These are phyloP conservation scores for Quercus agrifolia DNA, from an alignment of 306 rosid genomes.

Conservation along the genomic window DNA sequence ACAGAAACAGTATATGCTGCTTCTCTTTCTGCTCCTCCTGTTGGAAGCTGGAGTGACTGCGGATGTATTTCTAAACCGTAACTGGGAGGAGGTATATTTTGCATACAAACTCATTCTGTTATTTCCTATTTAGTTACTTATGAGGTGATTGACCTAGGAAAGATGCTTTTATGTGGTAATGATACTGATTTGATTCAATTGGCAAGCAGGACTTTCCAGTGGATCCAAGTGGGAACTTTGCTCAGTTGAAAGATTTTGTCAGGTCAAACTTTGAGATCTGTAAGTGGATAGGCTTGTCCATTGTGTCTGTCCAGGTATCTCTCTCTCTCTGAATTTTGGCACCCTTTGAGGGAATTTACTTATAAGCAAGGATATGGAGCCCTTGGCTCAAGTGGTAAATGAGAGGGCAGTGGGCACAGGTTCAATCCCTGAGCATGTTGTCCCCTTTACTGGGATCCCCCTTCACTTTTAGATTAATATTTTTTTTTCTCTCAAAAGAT, in stretches of 20 bases:
- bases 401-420: no score
- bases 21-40: constrained; percentile 56
- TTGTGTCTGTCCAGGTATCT: constrained; percentile 62
- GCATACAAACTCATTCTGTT: neutral
- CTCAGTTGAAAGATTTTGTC: constrained; percentile 60
- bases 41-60: constrained; percentile 65
- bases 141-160: neutral
- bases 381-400: no score
- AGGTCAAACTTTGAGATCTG: constrained; percentile 61
- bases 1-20: constrained; percentile 56
- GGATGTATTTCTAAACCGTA: constrained; percentile 63
- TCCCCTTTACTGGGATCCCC: no score
- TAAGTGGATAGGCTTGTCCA: constrained; percentile 67
- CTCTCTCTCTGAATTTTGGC: neutral
- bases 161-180: neutral
- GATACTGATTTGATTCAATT: constrained; percentile 9
- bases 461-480: no score
- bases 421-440: no score
- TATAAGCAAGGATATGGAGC: neutral
- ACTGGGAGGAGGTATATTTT: constrained; percentile 65
- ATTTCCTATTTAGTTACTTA: neutral
- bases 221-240: constrained; percentile 68
- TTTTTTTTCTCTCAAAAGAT: no score
- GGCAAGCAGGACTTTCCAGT: constrained; percentile 68
- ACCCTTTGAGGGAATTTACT: neutral